phyloP scores from a whole-genome alignment of 768 basidiomycete species.

The Leccinum incarnatum region DNA sequence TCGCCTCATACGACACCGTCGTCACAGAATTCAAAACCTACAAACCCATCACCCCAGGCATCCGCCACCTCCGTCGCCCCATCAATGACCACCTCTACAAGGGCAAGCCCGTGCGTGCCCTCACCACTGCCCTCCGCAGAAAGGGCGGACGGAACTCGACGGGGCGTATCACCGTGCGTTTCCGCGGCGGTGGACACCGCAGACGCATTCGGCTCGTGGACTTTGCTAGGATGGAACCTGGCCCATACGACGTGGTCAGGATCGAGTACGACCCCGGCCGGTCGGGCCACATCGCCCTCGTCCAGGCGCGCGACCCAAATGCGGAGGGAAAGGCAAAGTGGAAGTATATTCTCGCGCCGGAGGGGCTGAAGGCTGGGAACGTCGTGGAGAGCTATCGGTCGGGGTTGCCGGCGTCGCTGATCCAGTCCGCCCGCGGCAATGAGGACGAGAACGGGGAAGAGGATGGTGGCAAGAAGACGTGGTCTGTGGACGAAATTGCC shows the following conservation, averaged over 20 bases:
- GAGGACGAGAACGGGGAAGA: slow-evolving; percentile 7
- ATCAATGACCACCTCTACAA: slow-evolving; percentile 79
- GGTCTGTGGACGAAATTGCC: slow-evolving; percentile 22
- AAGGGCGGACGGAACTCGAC: slow-evolving; percentile 83
- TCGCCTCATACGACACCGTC: slow-evolving; percentile 38
- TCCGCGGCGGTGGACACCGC: slow-evolving; percentile 88
- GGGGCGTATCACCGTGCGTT: slow-evolving; percentile 85
- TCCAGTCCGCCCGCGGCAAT: slow-evolving; percentile 38
- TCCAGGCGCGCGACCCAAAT: slow-evolving; percentile 58
- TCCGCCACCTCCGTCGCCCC: slow-evolving; percentile 85
- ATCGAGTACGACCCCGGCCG: slow-evolving; percentile 97
- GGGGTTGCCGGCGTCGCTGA: slow-evolving; percentile 76
- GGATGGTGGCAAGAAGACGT: slow-evolving; percentile 8
- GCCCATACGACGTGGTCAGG: slow-evolving; percentile 84
- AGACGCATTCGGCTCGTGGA: slow-evolving; percentile 85
- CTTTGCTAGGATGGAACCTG: slow-evolving; percentile 74
- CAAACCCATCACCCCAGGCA: slow-evolving; percentile 82
- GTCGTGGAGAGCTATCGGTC: slow-evolving; percentile 80
- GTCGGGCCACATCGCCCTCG: slow-evolving; percentile 89
- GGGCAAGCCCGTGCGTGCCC: slow-evolving; percentile 77
- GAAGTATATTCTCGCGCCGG: slow-evolving; percentile 92
- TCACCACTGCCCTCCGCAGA: slow-evolving; percentile 80
- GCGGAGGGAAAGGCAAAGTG: slow-evolving; percentile 58
- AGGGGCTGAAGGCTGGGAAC: slow-evolving; percentile 86
- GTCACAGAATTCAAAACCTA: slow-evolving; percentile 77